Percentiles rank a stretch among this genome's conserved stretches.
Conservation (phyloP, 192 early-diverging fungal genomes). For the Coemansia sp. region DNA sequence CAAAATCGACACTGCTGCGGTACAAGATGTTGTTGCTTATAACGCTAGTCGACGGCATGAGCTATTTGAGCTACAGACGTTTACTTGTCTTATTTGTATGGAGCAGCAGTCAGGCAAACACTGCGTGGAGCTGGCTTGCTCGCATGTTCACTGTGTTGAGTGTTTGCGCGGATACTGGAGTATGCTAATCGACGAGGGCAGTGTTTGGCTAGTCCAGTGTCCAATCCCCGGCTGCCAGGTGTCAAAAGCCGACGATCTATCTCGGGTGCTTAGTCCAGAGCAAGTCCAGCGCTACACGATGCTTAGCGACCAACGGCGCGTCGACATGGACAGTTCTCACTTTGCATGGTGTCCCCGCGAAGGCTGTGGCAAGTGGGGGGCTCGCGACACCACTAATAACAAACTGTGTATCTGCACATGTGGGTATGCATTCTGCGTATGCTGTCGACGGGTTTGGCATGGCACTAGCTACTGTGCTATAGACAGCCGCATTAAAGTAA, state of each 20-base stretch:
- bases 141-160: constrained; percentile 13
- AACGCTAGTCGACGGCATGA: background rate
- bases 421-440: constrained; percentile 23
- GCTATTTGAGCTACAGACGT: constrained; percentile 14
- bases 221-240: constrained; percentile 12
- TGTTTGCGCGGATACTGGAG: constrained; percentile 22
- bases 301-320: constrained; percentile 14
- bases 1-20: background rate
- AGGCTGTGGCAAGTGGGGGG: constrained; percentile 13
- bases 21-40: background rate
- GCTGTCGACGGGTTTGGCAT: constrained; percentile 27
- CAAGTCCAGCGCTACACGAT: background rate
- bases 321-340: constrained; percentile 9
- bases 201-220: constrained; percentile 10
- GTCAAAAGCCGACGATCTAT: background rate
- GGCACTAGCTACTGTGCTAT: constrained; percentile 21
- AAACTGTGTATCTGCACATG: constrained; percentile 16
- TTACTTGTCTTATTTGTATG: constrained; percentile 25
- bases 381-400: background rate
- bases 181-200: constrained; percentile 24
- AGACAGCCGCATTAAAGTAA: background rate
- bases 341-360: constrained; percentile 22
- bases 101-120: constrained; percentile 30
- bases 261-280: background rate
- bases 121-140: constrained; percentile 25